These are phyloP conservation scores for Puccinia coronata DNA, from an alignment of 1,284 basidiomycete species.

Conservation along the genomic window DNA sequence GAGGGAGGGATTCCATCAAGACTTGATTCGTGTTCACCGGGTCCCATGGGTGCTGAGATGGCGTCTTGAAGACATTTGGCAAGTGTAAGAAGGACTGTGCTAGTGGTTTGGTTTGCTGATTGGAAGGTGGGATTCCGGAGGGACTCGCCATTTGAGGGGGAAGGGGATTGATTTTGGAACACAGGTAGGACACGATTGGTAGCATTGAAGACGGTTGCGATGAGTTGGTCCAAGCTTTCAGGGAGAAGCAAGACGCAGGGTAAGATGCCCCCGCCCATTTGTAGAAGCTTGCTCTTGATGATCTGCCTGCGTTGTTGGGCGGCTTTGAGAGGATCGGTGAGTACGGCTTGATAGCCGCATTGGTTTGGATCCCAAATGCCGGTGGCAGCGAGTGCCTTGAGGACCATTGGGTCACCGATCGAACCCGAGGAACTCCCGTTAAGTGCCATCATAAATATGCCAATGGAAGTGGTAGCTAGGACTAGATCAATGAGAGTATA, in stretches of 20 bases:
- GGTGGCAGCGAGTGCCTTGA: slow-evolving; percentile 46
- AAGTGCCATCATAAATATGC: slow-evolving; percentile 60
- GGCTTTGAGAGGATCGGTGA: slow-evolving; percentile 57
- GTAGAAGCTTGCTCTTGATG: slow-evolving; percentile 58
- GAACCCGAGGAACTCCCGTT: slow-evolving; percentile 57
- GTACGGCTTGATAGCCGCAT: slow-evolving; percentile 1
- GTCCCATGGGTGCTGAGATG: slow-evolving; percentile 53
- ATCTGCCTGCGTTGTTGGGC: slow-evolving; percentile 59
- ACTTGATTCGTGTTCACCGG: slow-evolving; percentile 52
- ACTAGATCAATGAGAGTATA: slow-evolving; percentile 47
- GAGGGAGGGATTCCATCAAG: slow-evolving; percentile 61
- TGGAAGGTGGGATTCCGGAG: slow-evolving; percentile 56
- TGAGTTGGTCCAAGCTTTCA: slow-evolving; percentile 60
- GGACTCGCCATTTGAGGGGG: slow-evolving; percentile 52
- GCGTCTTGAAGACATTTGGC: slow-evolving; percentile 66
- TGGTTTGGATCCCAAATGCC: slow-evolving; percentile 46
- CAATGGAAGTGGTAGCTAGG: slow-evolving; percentile 52
- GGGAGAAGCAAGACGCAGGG: slow-evolving; percentile 63
- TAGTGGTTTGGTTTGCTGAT: slow-evolving; percentile 61
- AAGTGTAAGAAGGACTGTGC: slow-evolving; percentile 65
- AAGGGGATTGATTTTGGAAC: slow-evolving; percentile 53
- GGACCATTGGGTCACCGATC: slow-evolving; percentile 53
- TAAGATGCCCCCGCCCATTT: slow-evolving; percentile 60
- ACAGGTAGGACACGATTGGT: slow-evolving; percentile 53
- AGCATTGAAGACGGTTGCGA: slow-evolving; percentile 60